Evolutionary conservation across 148 eudicot species (phyloP).

Genomic region (Nepenthes mirabilis): DNA sequence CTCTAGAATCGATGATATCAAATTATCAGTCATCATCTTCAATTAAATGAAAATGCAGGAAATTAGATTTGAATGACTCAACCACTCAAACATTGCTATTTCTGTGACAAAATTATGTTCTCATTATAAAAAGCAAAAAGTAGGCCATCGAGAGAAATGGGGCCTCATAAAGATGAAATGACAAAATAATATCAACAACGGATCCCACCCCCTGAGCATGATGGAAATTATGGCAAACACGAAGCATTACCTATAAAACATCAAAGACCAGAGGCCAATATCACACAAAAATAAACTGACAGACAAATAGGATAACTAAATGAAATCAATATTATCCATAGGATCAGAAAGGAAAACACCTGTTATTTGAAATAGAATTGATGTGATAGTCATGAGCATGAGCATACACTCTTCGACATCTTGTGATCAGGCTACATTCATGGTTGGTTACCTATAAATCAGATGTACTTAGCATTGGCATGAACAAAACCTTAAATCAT

Average conservation of each 20-base stretch:
- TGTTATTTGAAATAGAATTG: constrained; percentile 74
- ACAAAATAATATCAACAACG: neutral
- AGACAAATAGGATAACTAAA: neutral
- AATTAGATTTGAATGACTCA: neutral
- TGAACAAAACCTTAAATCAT: neutral
- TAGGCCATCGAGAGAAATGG: neutral
- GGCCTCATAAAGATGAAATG: neutral
- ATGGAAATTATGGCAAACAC: neutral
- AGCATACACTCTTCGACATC: constrained; percentile 74
- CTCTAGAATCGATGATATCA: neutral
- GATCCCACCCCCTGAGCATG: too few species aligned
- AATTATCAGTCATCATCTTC: too few species aligned
- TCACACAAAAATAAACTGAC: neutral
- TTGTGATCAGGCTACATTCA: constrained; percentile 67
- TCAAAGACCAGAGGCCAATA: neutral
- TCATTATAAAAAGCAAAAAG: neutral
- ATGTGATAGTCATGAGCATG: constrained; percentile 88
- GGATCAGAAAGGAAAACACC: constrained; percentile 17
- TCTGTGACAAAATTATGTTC: neutral
- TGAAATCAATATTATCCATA: neutral
- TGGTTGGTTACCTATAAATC: constrained; percentile 48
- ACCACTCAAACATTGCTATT: neutral
- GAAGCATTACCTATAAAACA: neutral
- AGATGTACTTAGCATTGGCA: neutral
- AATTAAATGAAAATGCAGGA: neutral